Evolutionary conservation across 768 basidiomycete species (phyloP), one percentile per base, ranked within the genome.

Genomic region (Tricholoma sp.): DNA sequence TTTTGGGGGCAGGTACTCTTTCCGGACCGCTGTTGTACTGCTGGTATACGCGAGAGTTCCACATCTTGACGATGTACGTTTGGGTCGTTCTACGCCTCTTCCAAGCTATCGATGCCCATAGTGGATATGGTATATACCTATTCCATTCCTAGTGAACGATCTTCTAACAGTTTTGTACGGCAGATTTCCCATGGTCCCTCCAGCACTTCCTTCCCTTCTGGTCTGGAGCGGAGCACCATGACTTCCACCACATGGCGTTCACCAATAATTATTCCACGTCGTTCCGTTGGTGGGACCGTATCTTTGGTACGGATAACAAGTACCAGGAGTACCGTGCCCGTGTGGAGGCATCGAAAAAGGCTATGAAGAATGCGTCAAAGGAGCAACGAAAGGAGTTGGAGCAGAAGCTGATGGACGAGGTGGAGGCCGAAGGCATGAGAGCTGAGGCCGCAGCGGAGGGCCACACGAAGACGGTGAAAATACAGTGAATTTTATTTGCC

Each of bases 171-270:
- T 47, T 47, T 24, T 12, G 18, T 24, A 16, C 32, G 29, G 43
- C 45, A 89, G 92, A 98, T 71, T 99, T 99, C 83, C 96, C 97
- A 0, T 98, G 94, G 95, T 95, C 92, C 5, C 79, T 98, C 55
- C 88, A 93, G 63, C 84, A 95, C 76, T 85, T 93, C 62, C 58
- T 98, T 31, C 94, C 94, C 2, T 91, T 98, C 81, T 98, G 95
- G 95, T 89, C 91, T 6, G 95, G 96, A 37, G 94, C 94, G 0
- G 96, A 98, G 66, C 93, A 96, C 74, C 95, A 97, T 70, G 95
- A 98, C 68, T 98, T 94, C 84, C 96, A 98, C 73, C 96, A 99
- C 75, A 91, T 94, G 90, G 87, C 90, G 3, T 96, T 94, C 78
- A 84, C 84, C 51, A 94, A 94, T 79, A 95, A 95, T 79, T 96